Conservation (phyloP, 2,329 filamentous ascomycete species). For the Colletotrichum spaethianum region DNA sequence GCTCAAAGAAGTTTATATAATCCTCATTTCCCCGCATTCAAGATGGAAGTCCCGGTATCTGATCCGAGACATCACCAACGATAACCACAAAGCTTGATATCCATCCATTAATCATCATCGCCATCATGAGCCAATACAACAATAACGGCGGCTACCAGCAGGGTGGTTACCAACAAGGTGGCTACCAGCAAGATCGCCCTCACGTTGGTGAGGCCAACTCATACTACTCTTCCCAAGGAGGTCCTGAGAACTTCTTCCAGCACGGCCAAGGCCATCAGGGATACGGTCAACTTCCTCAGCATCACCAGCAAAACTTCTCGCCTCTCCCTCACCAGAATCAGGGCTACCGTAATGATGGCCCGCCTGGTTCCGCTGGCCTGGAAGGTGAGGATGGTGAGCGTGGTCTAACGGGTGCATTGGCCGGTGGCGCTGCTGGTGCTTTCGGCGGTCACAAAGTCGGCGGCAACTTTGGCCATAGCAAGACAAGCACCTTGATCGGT, state of each 20-base stretch:
- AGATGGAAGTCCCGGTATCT: not conserved
- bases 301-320: slow-evolving; percentile 33
- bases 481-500: slow-evolving; percentile 55
- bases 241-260: slow-evolving; percentile 4
- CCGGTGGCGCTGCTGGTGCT: slow-evolving; percentile 57
- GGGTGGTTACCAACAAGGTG: slow-evolving; percentile 16
- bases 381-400: slow-evolving; percentile 55
- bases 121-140: slow-evolving; percentile 35
- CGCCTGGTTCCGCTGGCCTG: slow-evolving; percentile 36
- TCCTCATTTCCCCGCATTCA: slow-evolving; percentile 31
- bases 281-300: slow-evolving; percentile 33
- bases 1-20: slow-evolving; percentile 36
- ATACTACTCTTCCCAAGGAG: slow-evolving; percentile 31
- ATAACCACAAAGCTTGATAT: not conserved
- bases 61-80: slow-evolving; percentile 4
- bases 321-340: slow-evolving; percentile 35
- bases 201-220: slow-evolving; percentile 30
- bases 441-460: slow-evolving; percentile 58
- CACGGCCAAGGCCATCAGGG: slow-evolving; percentile 15
- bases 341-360: slow-evolving; percentile 35
- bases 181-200: slow-evolving; percentile 15
- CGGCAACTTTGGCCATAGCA: slow-evolving; percentile 55
- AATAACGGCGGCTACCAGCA: slow-evolving; percentile 29
- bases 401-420: slow-evolving; percentile 57
- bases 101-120: not conserved